A percentile compares a stretch with the other conserved stretches of the same genome.
These are phyloP conservation scores for Leptosphaerulina australis DNA, from an alignment of 2,329 filamentous ascomycete genomes.

Conservation along the genomic window DNA sequence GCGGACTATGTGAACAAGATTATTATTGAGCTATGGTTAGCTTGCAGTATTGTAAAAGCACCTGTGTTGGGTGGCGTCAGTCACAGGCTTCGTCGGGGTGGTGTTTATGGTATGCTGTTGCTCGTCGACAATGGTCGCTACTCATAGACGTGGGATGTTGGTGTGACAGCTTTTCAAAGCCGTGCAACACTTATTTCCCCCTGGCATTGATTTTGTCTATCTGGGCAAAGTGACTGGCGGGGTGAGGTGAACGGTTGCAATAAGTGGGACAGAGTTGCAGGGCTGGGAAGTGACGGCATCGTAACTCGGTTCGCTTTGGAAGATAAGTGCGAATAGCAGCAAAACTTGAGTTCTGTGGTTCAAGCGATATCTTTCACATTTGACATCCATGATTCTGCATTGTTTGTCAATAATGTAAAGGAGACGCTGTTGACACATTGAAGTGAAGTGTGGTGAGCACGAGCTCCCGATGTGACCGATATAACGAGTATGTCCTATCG, in stretches of 20 bases:
- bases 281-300: background rate
- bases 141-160: too few species aligned
- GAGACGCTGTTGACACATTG: too few species aligned
- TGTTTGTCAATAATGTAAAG: too few species aligned
- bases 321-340: background rate
- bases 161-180: too few species aligned
- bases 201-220: background rate
- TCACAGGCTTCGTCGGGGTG: too few species aligned
- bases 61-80: too few species aligned
- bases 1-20: background rate
- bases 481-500: background rate
- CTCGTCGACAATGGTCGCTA: too few species aligned
- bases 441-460: too few species aligned
- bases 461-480: slow-evolving; percentile 11
- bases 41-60: background rate
- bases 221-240: background rate
- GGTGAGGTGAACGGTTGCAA: background rate
- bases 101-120: too few species aligned
- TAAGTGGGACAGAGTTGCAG: background rate
- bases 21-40: background rate
- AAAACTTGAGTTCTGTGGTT: background rate
- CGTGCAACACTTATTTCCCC: too few species aligned
- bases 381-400: too few species aligned
- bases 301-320: background rate
- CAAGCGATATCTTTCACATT: too few species aligned